Percentiles rank a stretch among this genome's conserved stretches.
Conservation (phyloP, 495 filamentous ascomycete species). For the Trypethelium eluteriae region DNA sequence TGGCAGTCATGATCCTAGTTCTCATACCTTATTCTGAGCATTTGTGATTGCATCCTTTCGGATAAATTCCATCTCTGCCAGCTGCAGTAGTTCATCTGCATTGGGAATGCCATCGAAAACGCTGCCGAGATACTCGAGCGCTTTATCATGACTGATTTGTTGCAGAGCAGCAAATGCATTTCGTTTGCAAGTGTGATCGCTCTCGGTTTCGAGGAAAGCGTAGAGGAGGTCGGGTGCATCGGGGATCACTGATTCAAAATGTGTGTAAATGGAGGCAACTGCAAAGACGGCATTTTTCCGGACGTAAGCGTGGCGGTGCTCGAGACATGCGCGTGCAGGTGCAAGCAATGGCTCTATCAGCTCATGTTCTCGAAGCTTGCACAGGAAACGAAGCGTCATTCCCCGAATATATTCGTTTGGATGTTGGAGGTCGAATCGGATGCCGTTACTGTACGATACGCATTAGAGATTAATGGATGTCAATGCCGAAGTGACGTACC, state of each 20-base stretch:
- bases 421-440: constrained; percentile 93
- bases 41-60: constrained; percentile 95
- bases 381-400: constrained; percentile 92
- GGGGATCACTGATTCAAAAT: constrained; percentile 86
- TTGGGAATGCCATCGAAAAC: constrained; percentile 92
- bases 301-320: constrained; percentile 94
- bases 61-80: constrained; percentile 94
- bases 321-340: constrained; percentile 81
- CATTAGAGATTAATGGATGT: background rate
- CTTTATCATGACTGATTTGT: constrained; percentile 87
- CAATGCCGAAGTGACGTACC: constrained; percentile 50
- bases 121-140: constrained; percentile 78
- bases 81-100: constrained; percentile 85
- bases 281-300: constrained; percentile 97
- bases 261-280: constrained; percentile 83
- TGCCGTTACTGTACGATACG: constrained; percentile 66
- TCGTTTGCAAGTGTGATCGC: constrained; percentile 91
- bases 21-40: constrained; percentile 75
- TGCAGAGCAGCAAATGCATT: constrained; percentile 92
- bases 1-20: constrained; percentile 16
- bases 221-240: constrained; percentile 91
- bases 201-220: constrained; percentile 84
- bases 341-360: constrained; percentile 92
- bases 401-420: constrained; percentile 97
- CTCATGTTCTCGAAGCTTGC: constrained; percentile 92